These are phyloP conservation scores for Paecilomyces variotii DNA, from an alignment of 2,329 filamentous ascomycete genomes.

Conservation along the genomic window DNA sequence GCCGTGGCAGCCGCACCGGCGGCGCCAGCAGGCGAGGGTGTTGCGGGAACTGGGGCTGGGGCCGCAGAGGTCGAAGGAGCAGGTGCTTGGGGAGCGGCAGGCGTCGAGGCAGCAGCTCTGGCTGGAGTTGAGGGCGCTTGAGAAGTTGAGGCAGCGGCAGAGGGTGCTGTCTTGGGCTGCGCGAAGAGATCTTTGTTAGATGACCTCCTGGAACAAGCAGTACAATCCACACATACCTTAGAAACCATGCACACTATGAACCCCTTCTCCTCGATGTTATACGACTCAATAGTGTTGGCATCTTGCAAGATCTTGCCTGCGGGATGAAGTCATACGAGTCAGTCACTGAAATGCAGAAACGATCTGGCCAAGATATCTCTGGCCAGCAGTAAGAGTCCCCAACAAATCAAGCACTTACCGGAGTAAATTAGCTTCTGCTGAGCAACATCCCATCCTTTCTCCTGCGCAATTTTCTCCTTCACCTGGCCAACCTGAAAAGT, in stretches of 20 bases:
- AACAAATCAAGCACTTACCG: constrained; percentile 48
- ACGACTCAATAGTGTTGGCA: constrained; percentile 91
- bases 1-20: constrained; percentile 35
- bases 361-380: not conserved
- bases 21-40: constrained; percentile 40
- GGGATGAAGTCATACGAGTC: constrained; percentile 7
- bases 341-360: constrained; percentile 3
- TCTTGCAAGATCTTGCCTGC: constrained; percentile 96
- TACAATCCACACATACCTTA: constrained; percentile 55
- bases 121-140: constrained; percentile 32
- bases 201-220: not conserved
- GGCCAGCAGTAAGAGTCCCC: not conserved
- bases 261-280: constrained; percentile 98
- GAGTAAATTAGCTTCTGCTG: constrained; percentile 97
- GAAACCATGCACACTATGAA: constrained; percentile 98
- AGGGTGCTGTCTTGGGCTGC: constrained; percentile 62
- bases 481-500: constrained; percentile 67
- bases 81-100: constrained; percentile 42
- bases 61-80: constrained; percentile 44
- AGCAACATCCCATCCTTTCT: constrained; percentile 90
- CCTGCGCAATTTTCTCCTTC: constrained; percentile 83
- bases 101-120: constrained; percentile 30
- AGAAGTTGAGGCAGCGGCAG: constrained; percentile 18
- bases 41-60: constrained; percentile 38
- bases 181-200: constrained; percentile 13